Evolutionary conservation across 352 stramenopile genomes (phyloP), one percentile per base, ranked within the genome.

Genomic region (Phytophthora brassicae): DNA sequence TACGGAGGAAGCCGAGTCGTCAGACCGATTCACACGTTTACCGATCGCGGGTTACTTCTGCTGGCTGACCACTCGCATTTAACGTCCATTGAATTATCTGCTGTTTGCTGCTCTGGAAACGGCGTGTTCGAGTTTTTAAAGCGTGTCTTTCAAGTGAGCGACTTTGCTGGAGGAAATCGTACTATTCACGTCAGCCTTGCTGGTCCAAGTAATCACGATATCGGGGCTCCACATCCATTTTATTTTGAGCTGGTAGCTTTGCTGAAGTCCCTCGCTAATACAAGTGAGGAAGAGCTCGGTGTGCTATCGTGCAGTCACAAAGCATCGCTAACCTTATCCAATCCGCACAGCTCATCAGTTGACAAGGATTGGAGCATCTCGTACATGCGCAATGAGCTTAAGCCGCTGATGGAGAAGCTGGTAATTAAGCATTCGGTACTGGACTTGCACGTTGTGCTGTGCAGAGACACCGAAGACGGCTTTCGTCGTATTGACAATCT

Each of bases 71-170:
- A 79, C 35, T 31, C 56, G 5, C 61, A 44, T 39, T 53, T 86
- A 31, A 45, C 39, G 17, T 68, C 38, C 2, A 47, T 81, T 26
- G 62, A 78, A 28, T 46, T 83, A 1, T 69, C 61, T 6, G 46
- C 55, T 1, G 55, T 81, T 14, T 74, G 70, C 22, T 72, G 63
- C 22, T 72, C 71, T 26, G 74, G 72, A 12, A 43, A 75, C 19
- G 68, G 76, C 0, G 51, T 81, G 3, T 72, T 83, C 20, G 52
- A 63, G n/a, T 77, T 75, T 51, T 33, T 85, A 13, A 68, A 57
- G 42, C 58, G 52, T 3, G 47, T 75, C 7, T 77, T 71, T 2
- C 46, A 53, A 12, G 35, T 33, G 5, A 68, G 49, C 24, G 19
- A 44, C 6, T 52, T 56, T 46, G 53, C 19, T 45, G 62, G 56